A percentile compares a stretch with the other conserved stretches of the same genome.
Evolutionary conservation across 2,329 filamentous ascomycete species (phyloP).

Genomic region (Apiospora kogelbergensis): DNA sequence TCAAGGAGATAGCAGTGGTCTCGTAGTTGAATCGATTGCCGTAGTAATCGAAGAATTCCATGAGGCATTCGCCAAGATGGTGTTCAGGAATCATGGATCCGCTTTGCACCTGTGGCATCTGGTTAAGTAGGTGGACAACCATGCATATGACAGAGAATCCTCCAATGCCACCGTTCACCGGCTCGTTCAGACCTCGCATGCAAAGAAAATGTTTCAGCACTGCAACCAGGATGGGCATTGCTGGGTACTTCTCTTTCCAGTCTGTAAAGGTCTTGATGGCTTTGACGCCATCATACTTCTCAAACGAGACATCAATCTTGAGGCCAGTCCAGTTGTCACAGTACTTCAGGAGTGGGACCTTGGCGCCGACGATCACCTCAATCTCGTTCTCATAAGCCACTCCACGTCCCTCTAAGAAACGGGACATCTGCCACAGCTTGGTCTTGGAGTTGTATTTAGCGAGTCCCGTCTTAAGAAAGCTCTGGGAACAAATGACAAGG

Average conservation of each 20-base stretch:
- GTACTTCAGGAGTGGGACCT: slow-evolving; percentile 91
- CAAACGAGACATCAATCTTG: slow-evolving; percentile 91
- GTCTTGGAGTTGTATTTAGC: slow-evolving; percentile 52
- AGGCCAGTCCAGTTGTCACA: slow-evolving; percentile 75
- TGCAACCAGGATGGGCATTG: slow-evolving; percentile 83
- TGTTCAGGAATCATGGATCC: slow-evolving; percentile 57
- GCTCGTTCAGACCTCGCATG: slow-evolving; percentile 89
- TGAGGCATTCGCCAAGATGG: slow-evolving; percentile 76
- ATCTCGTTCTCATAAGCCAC: slow-evolving; percentile 61
- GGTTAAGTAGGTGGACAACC: slow-evolving; percentile 83
- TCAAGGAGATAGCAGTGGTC: slow-evolving; percentile 71
- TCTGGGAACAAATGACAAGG: slow-evolving; percentile 70
- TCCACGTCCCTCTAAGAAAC: slow-evolving; percentile 53
- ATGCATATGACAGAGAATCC: slow-evolving; percentile 94
- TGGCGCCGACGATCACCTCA: slow-evolving; percentile 71
- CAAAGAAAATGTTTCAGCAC: slow-evolving; percentile 90
- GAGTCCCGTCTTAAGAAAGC: slow-evolving; percentile 54
- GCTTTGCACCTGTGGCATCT: slow-evolving; percentile 70
- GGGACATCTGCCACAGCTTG: slow-evolving; percentile 62
- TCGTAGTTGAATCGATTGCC: slow-evolving; percentile 76
- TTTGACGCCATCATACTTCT: slow-evolving; percentile 79
- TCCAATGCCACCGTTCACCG: slow-evolving; percentile 85
- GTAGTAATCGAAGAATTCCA: slow-evolving; percentile 89
- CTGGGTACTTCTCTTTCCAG: slow-evolving; percentile 80
- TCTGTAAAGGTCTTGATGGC: slow-evolving; percentile 77